phyloP scores from a whole-genome alignment of 331 rosid genomes.

The Cucumis variabilis region DNA sequence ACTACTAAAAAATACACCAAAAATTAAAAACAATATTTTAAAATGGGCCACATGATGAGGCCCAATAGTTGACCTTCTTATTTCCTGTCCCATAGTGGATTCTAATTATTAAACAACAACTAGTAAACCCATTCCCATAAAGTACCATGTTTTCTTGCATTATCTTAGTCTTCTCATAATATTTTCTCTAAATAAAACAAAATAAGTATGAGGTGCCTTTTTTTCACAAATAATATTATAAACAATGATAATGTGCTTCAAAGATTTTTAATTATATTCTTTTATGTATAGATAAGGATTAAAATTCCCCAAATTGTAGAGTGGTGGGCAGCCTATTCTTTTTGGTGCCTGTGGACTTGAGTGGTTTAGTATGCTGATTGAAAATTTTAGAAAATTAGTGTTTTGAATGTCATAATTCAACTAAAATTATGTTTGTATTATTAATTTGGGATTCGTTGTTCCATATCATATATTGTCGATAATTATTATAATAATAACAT shows the following conservation, averaged over 20 bases:
- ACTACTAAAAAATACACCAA: no score
- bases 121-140: not conserved
- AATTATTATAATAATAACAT: no score
- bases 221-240: not conserved
- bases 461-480: no score
- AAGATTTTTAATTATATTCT: not conserved
- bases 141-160: not conserved
- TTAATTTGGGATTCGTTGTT: no score
- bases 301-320: not conserved
- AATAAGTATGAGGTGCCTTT: not conserved
- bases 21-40: no score
- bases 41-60: constrained; percentile 15
- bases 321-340: not conserved
- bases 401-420: no score
- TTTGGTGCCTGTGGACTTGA: not conserved
- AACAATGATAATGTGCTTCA: not conserved
- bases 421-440: no score
- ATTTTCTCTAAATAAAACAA: not conserved
- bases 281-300: not conserved
- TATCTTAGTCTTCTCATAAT: not conserved
- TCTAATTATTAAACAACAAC: not conserved
- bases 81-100: not conserved
- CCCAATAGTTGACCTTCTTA: not conserved
- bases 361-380: no score
- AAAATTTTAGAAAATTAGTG: no score